Percentiles rank a stretch among this genome's conserved stretches.
phyloP scores from a whole-genome alignment of 75 land plant species.

The Sequoia sempervirens region DNA sequence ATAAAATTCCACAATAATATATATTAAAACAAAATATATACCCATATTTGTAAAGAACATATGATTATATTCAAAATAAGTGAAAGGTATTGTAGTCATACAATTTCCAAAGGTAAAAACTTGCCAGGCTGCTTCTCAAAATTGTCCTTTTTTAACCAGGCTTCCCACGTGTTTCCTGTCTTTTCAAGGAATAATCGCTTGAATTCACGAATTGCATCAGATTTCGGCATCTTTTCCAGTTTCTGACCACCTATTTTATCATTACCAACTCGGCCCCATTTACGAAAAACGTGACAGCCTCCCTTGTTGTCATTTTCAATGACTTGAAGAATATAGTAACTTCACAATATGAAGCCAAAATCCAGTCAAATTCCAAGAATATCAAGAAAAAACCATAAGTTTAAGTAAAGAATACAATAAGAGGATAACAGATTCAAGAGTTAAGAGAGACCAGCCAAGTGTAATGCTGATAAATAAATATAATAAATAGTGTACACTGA shows the following conservation, averaged over 20 bases:
- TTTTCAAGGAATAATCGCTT: slow-evolving; percentile 85
- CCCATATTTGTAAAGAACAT: neutral
- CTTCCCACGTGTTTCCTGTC: slow-evolving; percentile 91
- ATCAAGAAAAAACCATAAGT: neutral
- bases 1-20: neutral
- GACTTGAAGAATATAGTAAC: slow-evolving; percentile 92
- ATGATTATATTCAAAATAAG: neutral
- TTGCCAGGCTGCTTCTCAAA: slow-evolving; percentile 84
- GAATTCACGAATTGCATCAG: slow-evolving; percentile 72
- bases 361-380: neutral
- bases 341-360: slow-evolving; percentile 20
- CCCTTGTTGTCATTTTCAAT: slow-evolving; percentile 78
- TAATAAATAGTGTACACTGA: too few species aligned
- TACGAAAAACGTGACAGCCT: slow-evolving; percentile 79
- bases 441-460: neutral
- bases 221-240: slow-evolving; percentile 71
- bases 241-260: slow-evolving; percentile 79
- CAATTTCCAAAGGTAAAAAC: slow-evolving; percentile 94
- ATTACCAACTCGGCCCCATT: slow-evolving; percentile 96
- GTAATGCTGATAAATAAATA: neutral
- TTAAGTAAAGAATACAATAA: neutral
- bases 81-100: slow-evolving; percentile 18
- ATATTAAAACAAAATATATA: neutral
- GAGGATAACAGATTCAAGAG: neutral
- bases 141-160: slow-evolving; percentile 61